Evolutionary conservation across 352 stramenopile genomes (phyloP).

Genomic region (Phytophthora pini): DNA sequence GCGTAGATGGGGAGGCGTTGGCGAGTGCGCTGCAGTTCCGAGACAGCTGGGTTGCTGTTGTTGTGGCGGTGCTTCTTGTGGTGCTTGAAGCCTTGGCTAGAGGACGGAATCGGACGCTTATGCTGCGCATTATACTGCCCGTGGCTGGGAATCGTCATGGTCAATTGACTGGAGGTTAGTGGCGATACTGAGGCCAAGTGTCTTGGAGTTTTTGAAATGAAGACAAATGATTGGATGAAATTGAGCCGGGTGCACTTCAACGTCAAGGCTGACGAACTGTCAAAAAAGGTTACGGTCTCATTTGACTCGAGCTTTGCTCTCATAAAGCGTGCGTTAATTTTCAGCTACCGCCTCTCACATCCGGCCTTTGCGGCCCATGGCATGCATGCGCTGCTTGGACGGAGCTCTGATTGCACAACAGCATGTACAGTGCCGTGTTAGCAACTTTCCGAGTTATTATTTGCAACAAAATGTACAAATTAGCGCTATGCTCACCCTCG

Average conservation of each 20-base stretch:
- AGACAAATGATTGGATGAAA: constrained; percentile 18
- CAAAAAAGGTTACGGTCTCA: constrained; percentile 8
- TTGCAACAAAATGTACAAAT: neutral
- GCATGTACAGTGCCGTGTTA: neutral
- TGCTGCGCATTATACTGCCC: constrained; percentile 16
- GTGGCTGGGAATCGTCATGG: constrained; percentile 22
- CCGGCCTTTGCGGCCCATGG: constrained; percentile 65
- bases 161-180: constrained; percentile 29
- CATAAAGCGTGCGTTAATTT: constrained; percentile 6
- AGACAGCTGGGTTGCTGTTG: constrained; percentile 16
- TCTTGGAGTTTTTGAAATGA: constrained; percentile 6
- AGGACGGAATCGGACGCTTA: constrained; percentile 34
- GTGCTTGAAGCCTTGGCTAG: constrained; percentile 13
- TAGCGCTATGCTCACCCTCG: constrained; percentile 46
- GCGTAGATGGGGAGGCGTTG: constrained; percentile 78
- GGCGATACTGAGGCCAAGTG: constrained; percentile 27
- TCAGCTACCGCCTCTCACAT: constrained; percentile 34
- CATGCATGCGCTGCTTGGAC: constrained; percentile 55
- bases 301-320: neutral
- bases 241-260: constrained; percentile 14
- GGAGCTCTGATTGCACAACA: constrained; percentile 34
- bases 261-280: neutral
- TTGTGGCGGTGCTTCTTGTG: constrained; percentile 40
- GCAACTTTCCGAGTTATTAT: neutral
- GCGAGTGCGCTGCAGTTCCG: constrained; percentile 65